Percentiles rank a stretch among this genome's conserved stretches.
Conservation (phyloP, 78 protist genomes). For the slime mould (Dictyostelium discoideum) region DNA sequence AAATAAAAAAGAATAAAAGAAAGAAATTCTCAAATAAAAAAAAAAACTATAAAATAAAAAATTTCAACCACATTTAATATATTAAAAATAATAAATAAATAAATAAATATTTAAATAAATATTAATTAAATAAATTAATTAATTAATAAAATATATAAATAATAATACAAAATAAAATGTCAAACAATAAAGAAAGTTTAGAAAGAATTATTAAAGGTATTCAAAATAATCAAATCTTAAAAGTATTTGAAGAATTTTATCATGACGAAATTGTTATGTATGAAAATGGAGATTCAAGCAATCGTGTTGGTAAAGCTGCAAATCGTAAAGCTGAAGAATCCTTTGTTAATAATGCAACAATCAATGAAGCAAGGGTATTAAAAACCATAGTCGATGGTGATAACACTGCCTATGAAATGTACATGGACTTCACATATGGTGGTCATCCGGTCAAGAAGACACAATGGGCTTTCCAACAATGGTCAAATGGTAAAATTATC, state of each 20-base stretch:
- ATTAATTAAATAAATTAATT: no score
- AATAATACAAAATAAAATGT: not conserved
- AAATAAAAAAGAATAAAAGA: no score
- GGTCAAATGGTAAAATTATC: constrained; percentile 6
- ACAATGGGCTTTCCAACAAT: not conserved
- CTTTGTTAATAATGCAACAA: constrained; percentile 31
- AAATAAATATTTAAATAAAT: not conserved
- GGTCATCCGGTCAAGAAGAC: not conserved
- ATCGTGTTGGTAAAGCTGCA: constrained; percentile 34
- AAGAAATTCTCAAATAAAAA: no score
- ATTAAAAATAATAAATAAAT: not conserved
- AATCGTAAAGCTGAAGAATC: constrained; percentile 48
- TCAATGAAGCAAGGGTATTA: constrained; percentile 6
- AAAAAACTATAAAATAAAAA: no score
- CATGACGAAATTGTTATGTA: not conserved
- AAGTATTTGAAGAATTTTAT: constrained; percentile 3
- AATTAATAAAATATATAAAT: not conserved
- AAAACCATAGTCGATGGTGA: not conserved
- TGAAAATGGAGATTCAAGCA: constrained; percentile 29
- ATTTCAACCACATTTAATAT: no score
- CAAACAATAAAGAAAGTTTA: constrained; percentile 13
- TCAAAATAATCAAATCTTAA: constrained; percentile 15
- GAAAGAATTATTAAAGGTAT: constrained; percentile 21
- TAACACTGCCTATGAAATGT: not conserved
- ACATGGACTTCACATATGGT: not conserved